These are phyloP conservation scores for Austroboletus eburneus DNA, from an alignment of 768 basidiomycete genomes.

Conservation along the genomic window DNA sequence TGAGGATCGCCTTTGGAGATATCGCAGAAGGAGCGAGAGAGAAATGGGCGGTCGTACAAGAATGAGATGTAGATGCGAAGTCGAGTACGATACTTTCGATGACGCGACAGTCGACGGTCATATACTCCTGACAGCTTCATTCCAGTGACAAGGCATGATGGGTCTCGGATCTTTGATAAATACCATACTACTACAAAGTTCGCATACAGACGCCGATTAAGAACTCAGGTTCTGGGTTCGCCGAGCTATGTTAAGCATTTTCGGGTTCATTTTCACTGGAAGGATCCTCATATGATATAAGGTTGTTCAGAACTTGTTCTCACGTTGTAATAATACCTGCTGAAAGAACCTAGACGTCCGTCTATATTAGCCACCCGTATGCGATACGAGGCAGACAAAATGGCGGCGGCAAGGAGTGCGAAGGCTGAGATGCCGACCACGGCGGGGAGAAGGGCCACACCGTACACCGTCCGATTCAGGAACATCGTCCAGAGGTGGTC, in stretches of 20 bases:
- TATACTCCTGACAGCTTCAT: no score
- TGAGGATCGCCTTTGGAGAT: conserved; percentile 65
- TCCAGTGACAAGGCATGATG: no score
- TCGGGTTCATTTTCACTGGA: no score
- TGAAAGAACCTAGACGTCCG: background rate
- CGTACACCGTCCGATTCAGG: conserved; percentile 1
- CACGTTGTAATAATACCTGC: background rate
- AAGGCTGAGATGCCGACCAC: conserved; percentile 18
- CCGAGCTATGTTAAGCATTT: no score
- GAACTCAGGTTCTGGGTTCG: no score
- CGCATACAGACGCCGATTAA: no score
- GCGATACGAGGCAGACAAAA: no score
- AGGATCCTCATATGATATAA: no score
- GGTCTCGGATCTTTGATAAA: no score
- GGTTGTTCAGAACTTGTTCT: no score
- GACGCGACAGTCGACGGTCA: no score
- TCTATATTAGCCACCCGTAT: conserved; percentile 7
- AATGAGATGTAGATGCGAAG: conserved; percentile 13
- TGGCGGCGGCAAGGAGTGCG: conserved; percentile 10
- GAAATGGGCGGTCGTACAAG: conserved; percentile 29
- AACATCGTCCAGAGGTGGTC: conserved; percentile 9
- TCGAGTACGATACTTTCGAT: background rate
- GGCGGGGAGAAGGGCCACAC: conserved; percentile 9
- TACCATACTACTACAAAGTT: no score
- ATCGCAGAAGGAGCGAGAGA: conserved; percentile 37